Base-by-base conservation (phyloP, 1,139 yeast species). In the Saccharomyces hybrid region DNA sequence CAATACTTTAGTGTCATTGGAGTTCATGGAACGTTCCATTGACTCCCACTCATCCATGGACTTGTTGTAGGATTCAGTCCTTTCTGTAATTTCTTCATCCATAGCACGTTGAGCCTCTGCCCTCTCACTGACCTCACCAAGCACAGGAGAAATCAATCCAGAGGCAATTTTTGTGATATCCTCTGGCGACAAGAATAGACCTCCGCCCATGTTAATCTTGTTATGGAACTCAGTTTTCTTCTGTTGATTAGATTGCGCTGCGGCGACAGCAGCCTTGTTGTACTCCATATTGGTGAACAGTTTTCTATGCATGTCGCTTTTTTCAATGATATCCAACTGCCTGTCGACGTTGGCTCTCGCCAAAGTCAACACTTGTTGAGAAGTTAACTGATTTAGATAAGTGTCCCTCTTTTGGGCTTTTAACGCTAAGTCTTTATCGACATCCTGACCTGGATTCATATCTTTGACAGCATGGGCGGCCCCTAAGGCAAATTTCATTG, bases 91-190 rank as follows among this genome's bases (percentile, higher is more conserved):
- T 63, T 79, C 82, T 57, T 80, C 80, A 69, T 90, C 97, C 49
- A 77, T 73, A 53, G 79, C 80, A 64, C 96, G 81, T 72, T 88
- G 95, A 46, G 80, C 77, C 32, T 75, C 78, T 14, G 95, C 96
- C 69, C 87, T 85, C 53, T 77, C 74, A 63, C 80, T 76, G 64
- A 93, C 83, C 70, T 89, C 95, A 50, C 76, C 77, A 66, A 93
- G 75, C n/a, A 91, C 93, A 9, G 99, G 99, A 58, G 80, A 78
- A 56, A 93, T 96, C 66, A 88, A 78, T 54, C 84, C 79, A 55
- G 83, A 75, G n/a, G 98, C 98, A 76, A 93, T 82, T 54, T 80
- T 80, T 59, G 86, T 86, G 59, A 93, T 81, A 67, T 91, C 97
- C 26, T 77, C 78, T 60, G 80, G 87, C 51, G 87, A 77, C 78